Conservation (phyloP, 1,139 yeast species). For the Debaryomycetaceae sp. region DNA sequence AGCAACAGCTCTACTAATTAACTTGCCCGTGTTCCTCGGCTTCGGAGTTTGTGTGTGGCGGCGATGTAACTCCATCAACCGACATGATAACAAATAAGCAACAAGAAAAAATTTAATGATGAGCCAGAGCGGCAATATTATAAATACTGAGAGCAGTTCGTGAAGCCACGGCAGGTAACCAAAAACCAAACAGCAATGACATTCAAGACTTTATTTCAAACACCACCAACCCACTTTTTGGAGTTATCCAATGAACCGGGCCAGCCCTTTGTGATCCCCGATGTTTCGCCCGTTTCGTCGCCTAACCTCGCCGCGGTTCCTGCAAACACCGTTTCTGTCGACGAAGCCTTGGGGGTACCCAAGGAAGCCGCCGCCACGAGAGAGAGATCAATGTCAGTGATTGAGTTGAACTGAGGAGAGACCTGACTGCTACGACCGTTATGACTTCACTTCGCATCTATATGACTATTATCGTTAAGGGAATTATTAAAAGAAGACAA, state of each 20-base stretch:
- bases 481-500: neutral
- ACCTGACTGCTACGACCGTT: neutral
- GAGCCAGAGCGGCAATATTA: no score
- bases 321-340: conserved; percentile 10
- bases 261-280: conserved; percentile 62
- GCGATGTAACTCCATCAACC: no score
- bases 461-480: neutral
- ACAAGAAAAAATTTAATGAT: no score
- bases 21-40: conserved; percentile 2
- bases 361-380: conserved; percentile 12
- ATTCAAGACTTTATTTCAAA: conserved; percentile 4
- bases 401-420: conserved; percentile 20
- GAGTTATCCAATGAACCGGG: conserved; percentile 52
- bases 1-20: no score
- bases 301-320: conserved; percentile 22
- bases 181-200: conserved; percentile 3
- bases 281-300: conserved; percentile 55
- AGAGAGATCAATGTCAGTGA: conserved; percentile 23
- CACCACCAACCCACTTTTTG: conserved; percentile 30
- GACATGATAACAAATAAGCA: no score
- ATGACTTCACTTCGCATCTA: neutral
- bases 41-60: no score
- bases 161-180: no score
- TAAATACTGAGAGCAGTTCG: no score
- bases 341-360: conserved; percentile 13